Evolutionary conservation across 1,284 basidiomycete species (phyloP), one percentile per base, ranked within the genome.

Genomic region (Coriolopsis trogii): DNA sequence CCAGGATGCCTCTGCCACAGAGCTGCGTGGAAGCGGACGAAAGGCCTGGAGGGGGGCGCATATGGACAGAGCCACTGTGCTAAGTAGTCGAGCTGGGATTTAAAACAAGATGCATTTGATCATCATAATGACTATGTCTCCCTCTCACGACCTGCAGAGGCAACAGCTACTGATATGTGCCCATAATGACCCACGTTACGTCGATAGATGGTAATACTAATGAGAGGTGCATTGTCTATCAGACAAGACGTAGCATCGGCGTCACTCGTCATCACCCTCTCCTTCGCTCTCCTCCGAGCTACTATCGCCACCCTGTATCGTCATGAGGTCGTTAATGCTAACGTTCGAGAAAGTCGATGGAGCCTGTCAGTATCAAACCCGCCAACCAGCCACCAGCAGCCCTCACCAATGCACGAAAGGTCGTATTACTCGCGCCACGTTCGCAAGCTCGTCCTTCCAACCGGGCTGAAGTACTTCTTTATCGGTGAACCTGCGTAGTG

Each of bases 321-420:
- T 78, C 68, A 85, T 79, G 66, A 81, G 73, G 52, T 88, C 85
- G 61, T 91, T 90, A 55, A 91, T 67, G 63, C 89, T 91, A 52
- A 43, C 38, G 34, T 6, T 21, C 31, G n/a, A 41, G 6, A 13
- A n/a, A n/a, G n/a, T n/a, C n/a, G 13, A 20, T 6, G 20, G 33
- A 18, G 10, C n/a, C n/a, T 6, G 41, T 21, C 6, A 25, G 18
- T 42, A 16, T 39, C 10, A 47, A 45, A 21, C 49, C 16, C 26
- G 24, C n/a, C 10, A 42, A 38, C 40, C 18, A 46, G 8, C 23
- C 37, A 29, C 39, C 9, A 18, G 28, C 28, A 23, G n/a, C 10
- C 71, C 87, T 63, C 57, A 94, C 92, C 87, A 85, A 64, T 91
- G 89, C 9, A 95, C 89, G 53, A 96, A 85, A 0, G 93, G 93